These are phyloP conservation scores for Lodderomyces orthopsilosis DNA, from an alignment of 1,139 yeast species.

Conservation along the genomic window DNA sequence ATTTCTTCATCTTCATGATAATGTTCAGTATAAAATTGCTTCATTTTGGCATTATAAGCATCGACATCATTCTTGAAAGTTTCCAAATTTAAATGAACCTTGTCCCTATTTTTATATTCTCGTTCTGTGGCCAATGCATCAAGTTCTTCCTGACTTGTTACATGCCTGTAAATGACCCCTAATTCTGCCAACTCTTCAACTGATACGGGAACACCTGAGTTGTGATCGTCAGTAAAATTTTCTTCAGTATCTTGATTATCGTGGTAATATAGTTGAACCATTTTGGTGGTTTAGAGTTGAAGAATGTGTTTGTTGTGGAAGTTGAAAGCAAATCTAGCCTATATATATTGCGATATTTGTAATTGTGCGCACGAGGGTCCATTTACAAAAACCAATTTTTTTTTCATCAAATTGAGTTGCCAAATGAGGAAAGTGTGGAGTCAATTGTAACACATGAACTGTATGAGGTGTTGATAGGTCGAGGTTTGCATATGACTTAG, in stretches of 20 bases:
- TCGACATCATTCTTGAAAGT: conserved; percentile 62
- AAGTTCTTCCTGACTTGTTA: conserved; percentile 55
- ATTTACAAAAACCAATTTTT: neutral
- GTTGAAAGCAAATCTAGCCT: neutral
- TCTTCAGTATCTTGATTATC: conserved; percentile 61
- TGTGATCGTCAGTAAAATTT: conserved; percentile 68
- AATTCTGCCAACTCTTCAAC: conserved; percentile 49
- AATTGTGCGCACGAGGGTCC: conserved; percentile 1
- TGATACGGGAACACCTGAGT: conserved; percentile 61
- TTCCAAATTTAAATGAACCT: conserved; percentile 56
- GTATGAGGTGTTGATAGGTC: too few relatives aligned
- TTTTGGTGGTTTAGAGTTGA: too few relatives aligned
- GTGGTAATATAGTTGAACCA: conserved; percentile 67
- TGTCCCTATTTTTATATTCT: conserved; percentile 77
- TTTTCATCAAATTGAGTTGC: neutral
- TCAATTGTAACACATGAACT: neutral
- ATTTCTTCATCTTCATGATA: conserved; percentile 97
- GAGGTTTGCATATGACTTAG: too few relatives aligned
- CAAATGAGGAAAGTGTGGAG: neutral
- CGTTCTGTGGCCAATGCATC: conserved; percentile 67
- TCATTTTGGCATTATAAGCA: conserved; percentile 63
- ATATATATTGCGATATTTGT: neutral
- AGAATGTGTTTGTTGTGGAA: neutral
- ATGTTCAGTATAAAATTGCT: conserved; percentile 79
- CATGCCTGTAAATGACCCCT: conserved; percentile 69